phyloP scores from a whole-genome alignment of 2,329 filamentous ascomycete species.

The Teratosphaeria pseudoeucalypti region DNA sequence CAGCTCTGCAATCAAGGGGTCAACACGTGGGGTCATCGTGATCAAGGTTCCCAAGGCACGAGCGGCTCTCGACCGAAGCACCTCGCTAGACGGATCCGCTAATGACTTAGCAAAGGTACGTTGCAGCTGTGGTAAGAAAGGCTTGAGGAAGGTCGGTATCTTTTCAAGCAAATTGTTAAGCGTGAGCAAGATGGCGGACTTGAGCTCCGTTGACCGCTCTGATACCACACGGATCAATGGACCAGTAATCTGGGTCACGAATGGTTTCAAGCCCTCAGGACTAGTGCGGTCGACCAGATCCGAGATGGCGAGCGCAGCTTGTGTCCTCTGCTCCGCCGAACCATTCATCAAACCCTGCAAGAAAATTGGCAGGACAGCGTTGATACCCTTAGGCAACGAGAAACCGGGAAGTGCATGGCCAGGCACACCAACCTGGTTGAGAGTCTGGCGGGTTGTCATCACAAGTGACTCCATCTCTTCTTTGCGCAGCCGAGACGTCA shows the following conservation, averaged over 20 bases:
- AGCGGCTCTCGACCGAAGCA: slow-evolving; percentile 76
- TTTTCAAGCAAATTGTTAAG: slow-evolving; percentile 94
- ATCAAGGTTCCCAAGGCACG: slow-evolving; percentile 92
- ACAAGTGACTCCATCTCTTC: slow-evolving; percentile 97
- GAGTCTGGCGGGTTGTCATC: slow-evolving; percentile 69
- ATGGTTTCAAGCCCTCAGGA: slow-evolving; percentile 77
- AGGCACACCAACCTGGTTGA: slow-evolving; percentile 79
- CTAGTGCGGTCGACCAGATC: slow-evolving; percentile 92
- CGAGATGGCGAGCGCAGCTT: slow-evolving; percentile 84
- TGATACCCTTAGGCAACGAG: slow-evolving; percentile 87
- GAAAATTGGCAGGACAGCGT: slow-evolving; percentile 91
- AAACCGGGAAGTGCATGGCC: slow-evolving; percentile 82
- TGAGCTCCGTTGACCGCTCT: slow-evolving; percentile 90
- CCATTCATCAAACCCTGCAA: slow-evolving; percentile 97
- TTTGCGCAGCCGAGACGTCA: slow-evolving; percentile 84
- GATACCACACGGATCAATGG: slow-evolving; percentile 96
- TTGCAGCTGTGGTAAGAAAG: slow-evolving; percentile 92
- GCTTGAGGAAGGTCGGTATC: slow-evolving; percentile 89
- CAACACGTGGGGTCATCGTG: slow-evolving; percentile 87
- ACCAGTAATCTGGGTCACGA: slow-evolving; percentile 94
- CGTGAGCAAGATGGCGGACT: slow-evolving; percentile 84
- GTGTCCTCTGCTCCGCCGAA: slow-evolving; percentile 79
- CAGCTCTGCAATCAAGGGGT: slow-evolving; percentile 84
- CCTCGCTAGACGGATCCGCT: slow-evolving; percentile 83
- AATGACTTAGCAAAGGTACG: slow-evolving; percentile 94